These are phyloP conservation scores for Colletotrichum agaves DNA, from an alignment of 2,329 filamentous ascomycete genomes.

Conservation along the genomic window DNA sequence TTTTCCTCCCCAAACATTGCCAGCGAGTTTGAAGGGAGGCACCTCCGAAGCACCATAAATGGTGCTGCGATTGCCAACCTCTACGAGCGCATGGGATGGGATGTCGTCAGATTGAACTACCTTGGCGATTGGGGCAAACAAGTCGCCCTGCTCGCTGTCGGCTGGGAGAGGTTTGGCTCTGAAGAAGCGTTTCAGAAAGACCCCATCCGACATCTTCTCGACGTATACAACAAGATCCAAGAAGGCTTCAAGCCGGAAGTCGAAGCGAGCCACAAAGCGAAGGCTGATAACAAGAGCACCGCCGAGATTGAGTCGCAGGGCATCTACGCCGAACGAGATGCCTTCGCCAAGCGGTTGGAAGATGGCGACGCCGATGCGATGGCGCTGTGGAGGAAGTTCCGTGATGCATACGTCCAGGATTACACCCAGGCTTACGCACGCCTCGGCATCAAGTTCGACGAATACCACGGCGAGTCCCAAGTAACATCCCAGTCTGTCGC, in stretches of 20 bases:
- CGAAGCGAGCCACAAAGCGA: conserved; percentile 64
- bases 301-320: conserved; percentile 55
- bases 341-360: conserved; percentile 72
- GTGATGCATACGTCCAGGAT: conserved; percentile 67
- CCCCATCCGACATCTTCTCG: conserved; percentile 77
- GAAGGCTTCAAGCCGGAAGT: conserved; percentile 71
- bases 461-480: conserved; percentile 76
- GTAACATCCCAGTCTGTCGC: conserved; percentile 62
- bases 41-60: conserved; percentile 81
- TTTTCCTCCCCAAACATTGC: conserved; percentile 83
- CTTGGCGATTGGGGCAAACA: conserved; percentile 84
- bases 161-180: conserved; percentile 74
- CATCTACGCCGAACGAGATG: conserved; percentile 63
- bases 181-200: conserved; percentile 72
- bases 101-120: conserved; percentile 79
- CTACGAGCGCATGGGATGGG: conserved; percentile 75
- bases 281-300: conserved; percentile 57
- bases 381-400: conserved; percentile 67
- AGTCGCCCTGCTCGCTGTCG: conserved; percentile 73
- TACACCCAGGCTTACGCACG: conserved; percentile 69
- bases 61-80: conserved; percentile 78
- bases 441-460: conserved; percentile 70
- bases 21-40: conserved; percentile 79
- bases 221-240: conserved; percentile 78
- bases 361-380: conserved; percentile 67